Evolutionary conservation across 139 green algal genomes (phyloP), one percentile per base, ranked within the genome.

Genomic region (Picochlorum sp.): DNA sequence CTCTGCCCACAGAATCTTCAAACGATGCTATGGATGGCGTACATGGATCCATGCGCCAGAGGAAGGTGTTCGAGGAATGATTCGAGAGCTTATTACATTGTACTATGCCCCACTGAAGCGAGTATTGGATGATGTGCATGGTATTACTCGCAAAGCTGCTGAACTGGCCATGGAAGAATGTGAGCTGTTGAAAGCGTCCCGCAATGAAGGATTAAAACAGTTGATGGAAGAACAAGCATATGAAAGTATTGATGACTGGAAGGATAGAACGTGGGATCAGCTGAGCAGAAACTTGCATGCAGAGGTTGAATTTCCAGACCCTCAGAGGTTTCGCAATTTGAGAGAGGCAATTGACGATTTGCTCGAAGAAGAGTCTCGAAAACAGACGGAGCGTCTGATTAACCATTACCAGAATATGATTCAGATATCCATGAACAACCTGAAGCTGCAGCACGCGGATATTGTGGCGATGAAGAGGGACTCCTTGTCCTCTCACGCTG

Each of bases 11-110:
- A 20, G 15, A 18, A 31, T 55, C 11, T 66, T 66, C 57, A 41
- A 44, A 41, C 21, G 24, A 45, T 54, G 37, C 34, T 66, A 66
- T 66, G 60, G 60, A 16, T 52, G 23, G 24, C 15, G 24, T 8
- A 52, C n/a, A 14, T 66, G 37, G 34, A 28, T 66, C n/a, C 37
- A 24, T n/a, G 60, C 60, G 18, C 60, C 60, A 66, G 60, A 66
- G n/a, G 37, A 55, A 50, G 60, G 60, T 31, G 60, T 66, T 38
- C 37, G 60, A 38, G 60, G 37, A 26, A 13, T 66, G 14, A 44
- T 66, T 44, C 37, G 37, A 8, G 11, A 44, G n/a, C n/a, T 16
- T 14, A 23, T 66, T 21, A 21, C 16, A 20, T 23, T 66, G 5
- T 66, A 55, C 34, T 44, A 44, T 21, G 47, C 6, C 21, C 60